A percentile compares a stretch with the other conserved stretches of the same genome.
Conservation (phyloP, 805 yeast genomes). For the Komagataella mondaviorum region DNA sequence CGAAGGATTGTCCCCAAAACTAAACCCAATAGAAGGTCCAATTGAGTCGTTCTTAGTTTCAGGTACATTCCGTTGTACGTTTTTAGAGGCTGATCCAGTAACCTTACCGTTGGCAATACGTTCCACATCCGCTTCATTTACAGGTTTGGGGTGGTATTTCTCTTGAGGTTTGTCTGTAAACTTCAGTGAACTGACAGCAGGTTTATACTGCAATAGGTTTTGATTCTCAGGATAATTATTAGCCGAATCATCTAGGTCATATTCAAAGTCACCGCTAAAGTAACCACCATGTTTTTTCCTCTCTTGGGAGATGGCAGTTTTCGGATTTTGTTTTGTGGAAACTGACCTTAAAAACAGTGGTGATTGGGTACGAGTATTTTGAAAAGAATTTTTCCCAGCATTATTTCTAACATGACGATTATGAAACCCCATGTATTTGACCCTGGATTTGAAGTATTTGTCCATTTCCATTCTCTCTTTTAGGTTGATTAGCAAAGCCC, state of each 20-base stretch:
- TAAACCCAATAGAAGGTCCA: not conserved
- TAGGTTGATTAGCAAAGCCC: slow-evolving; percentile 17
- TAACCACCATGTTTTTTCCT: slow-evolving; percentile 1
- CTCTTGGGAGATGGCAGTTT: not conserved
- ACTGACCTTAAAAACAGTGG: not conserved
- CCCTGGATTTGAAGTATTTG: slow-evolving; percentile 33
- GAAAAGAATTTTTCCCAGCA: not conserved
- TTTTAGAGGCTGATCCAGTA: not conserved
- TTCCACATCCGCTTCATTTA: not conserved
- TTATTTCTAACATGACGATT: slow-evolving; percentile 10
- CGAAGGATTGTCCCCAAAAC: slow-evolving; percentile 2
- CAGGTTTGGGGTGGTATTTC: not conserved
- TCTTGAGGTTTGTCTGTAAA: not conserved
- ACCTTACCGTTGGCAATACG: not conserved
- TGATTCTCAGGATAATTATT: not conserved
- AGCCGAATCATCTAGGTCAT: not conserved
- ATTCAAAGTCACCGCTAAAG: slow-evolving; percentile 1
- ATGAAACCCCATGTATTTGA: slow-evolving; percentile 23
- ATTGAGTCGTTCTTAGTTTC: not conserved
- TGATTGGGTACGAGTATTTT: not conserved
- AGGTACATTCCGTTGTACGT: not conserved
- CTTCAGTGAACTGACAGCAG: not conserved
- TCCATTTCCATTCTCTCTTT: slow-evolving; percentile 25
- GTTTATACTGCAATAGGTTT: not conserved
- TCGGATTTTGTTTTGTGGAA: not conserved